Evolutionary conservation across 2,329 filamentous ascomycete species (phyloP), one percentile per base, ranked within the genome.

Genomic region (Diplodia intermedia): DNA sequence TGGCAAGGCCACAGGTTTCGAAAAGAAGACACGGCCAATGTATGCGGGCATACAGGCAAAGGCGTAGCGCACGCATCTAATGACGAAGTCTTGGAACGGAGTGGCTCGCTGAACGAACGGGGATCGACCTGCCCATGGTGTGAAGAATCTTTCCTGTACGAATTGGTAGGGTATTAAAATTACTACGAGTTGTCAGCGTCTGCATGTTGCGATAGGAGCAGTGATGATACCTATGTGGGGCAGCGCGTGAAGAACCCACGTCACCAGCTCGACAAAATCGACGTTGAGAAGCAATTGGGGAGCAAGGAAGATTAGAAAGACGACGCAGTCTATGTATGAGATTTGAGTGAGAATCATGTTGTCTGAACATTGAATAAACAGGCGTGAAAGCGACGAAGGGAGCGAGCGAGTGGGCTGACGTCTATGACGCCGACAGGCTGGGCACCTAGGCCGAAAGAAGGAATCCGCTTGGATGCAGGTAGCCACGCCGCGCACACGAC

Each of bases 1-100:
- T 0, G 91, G 91, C 61, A 92, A 76, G 1, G 90, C 86, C 11
- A 95, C 91, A 38, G 81, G 77, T 79, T 90, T 92, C 7, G 88
- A 90, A 77, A 95, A 92, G 82, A 95, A 94, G 18, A 94, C 88
- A 49, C 89, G 85, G 5, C 89, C 89, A 31, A 94, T 86, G 40
- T 81, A 83, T 9, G 90, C 84, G 2, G 90, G 89, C 71, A 94
- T 87, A 70, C 87, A 86, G 31, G 88, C 86, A 75, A 94, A 94
- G 15, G 90, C 90, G 82, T 91, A 93, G 65, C 91, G 86, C 43
- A 95, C 90, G 74, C 90, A 93, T 69, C 91, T 86, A 69, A 94
- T 85, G 60, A 93, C 90, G 53, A 93, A 77, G 75, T 94, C 91
- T 76, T 94, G 91, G 74, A 94, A 94, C 1, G 87, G 79, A 3